phyloP scores from a whole-genome alignment of 768 basidiomycete genomes.

The Crucibulum laeve region DNA sequence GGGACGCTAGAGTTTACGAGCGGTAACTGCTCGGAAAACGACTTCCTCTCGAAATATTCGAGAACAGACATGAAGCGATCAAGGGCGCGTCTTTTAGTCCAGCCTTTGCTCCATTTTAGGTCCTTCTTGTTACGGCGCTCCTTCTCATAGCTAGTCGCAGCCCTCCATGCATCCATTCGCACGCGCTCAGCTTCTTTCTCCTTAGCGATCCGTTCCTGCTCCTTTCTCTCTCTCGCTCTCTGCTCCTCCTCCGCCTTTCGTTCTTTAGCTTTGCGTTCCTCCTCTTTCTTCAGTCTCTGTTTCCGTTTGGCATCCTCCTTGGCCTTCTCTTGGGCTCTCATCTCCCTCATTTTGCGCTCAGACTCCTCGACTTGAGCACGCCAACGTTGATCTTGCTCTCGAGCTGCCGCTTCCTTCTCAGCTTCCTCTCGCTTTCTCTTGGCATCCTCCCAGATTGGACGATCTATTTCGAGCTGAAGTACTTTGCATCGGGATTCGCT shows the following conservation, averaged over 20 bases:
- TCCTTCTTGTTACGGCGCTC: background rate
- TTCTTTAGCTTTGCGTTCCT: background rate
- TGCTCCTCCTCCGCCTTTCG: background rate
- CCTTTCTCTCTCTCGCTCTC: background rate
- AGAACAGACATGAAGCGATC: background rate
- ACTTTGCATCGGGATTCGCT: constrained; percentile 12
- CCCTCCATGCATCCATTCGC: background rate
- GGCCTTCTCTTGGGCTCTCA: constrained; percentile 2
- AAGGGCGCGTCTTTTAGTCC: constrained; percentile 1
- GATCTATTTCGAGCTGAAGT: constrained; percentile 10
- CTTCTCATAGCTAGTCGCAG: background rate
- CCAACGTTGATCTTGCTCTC: no score
- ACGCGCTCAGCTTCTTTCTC: background rate
- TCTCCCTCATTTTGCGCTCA: constrained; percentile 6
- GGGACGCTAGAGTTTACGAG: background rate
- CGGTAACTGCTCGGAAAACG: constrained; percentile 17
- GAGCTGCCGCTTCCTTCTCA: no score
- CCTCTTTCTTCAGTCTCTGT: background rate
- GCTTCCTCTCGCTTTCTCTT: constrained; percentile 1
- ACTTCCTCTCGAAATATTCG: constrained; percentile 13
- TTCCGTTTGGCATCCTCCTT: no score
- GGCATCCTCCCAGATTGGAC: constrained; percentile 7
- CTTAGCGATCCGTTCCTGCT: background rate
- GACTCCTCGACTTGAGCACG: constrained; percentile 9
- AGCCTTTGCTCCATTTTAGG: background rate